Conservation (phyloP, 257 asterid species). For the Solanum peruvianum region DNA sequence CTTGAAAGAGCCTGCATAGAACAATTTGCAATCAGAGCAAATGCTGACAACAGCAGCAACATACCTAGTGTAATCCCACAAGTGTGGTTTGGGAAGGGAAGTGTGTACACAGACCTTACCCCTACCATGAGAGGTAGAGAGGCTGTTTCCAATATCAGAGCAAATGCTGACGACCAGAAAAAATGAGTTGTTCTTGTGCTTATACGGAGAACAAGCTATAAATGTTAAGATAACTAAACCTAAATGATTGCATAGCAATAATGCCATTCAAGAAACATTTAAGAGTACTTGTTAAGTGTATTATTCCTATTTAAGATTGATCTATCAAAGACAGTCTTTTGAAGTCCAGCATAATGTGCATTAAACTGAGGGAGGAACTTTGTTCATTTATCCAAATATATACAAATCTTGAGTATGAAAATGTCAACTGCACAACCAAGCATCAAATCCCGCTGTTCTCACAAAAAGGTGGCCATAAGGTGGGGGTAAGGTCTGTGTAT, state of each 20-base stretch:
- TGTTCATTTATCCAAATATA: background rate
- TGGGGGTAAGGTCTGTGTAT: background rate
- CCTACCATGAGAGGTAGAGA: background rate
- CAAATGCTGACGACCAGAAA: background rate
- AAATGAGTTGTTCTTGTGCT: background rate
- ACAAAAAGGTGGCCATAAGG: background rate
- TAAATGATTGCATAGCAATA: background rate
- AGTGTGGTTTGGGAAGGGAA: background rate
- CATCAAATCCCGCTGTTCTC: background rate
- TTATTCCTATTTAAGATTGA: background rate
- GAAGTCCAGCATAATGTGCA: background rate
- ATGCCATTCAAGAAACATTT: background rate
- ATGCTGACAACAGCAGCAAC: background rate
- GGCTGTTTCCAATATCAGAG: background rate
- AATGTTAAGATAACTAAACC: background rate
- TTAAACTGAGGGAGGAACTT: background rate
- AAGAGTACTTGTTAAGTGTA: background rate
- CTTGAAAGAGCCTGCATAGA: slow-evolving; percentile 62
- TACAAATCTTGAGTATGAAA: background rate
- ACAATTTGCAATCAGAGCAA: background rate
- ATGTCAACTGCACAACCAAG: background rate
- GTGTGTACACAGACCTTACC: background rate
- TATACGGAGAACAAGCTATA: background rate
- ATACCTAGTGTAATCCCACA: background rate
- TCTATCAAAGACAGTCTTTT: background rate